These are phyloP conservation scores for Lasiodiplodia hormozganensis DNA, from an alignment of 2,329 filamentous ascomycete genomes.

Conservation along the genomic window DNA sequence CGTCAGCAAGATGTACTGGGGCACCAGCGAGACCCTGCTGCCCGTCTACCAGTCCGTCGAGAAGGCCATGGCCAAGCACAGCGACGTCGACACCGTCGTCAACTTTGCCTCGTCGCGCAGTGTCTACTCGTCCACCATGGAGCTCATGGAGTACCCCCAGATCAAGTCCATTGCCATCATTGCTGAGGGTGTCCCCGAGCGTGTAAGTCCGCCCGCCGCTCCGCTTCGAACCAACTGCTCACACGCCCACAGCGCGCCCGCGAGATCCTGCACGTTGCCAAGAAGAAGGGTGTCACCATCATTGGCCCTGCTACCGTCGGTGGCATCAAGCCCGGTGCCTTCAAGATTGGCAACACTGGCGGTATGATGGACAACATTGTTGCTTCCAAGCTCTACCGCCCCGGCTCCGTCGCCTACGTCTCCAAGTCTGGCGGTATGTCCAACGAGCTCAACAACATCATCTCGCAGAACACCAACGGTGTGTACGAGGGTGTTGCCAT, in stretches of 20 bases:
- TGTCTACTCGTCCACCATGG: constrained; percentile 98
- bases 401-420: constrained; percentile 97
- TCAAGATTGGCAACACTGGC: constrained; percentile 99
- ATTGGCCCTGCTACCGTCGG: constrained; percentile 98
- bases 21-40: constrained; percentile 97
- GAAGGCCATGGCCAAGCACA: constrained; percentile 96
- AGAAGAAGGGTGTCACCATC: constrained; percentile 99
- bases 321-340: constrained; percentile 98
- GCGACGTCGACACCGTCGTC: constrained; percentile 95
- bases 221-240: background rate
- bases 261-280: constrained; percentile 94
- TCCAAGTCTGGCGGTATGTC: constrained; percentile 99
- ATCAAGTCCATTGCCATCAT: constrained; percentile 99
- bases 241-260: constrained; percentile 75
- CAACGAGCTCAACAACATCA: constrained; percentile 99
- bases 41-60: constrained; percentile 95
- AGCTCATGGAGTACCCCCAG: constrained; percentile 96
- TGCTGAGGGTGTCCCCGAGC: constrained; percentile 97
- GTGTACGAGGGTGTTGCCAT: constrained; percentile 99
- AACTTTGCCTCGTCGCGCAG: constrained; percentile 99
- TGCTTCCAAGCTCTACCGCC: constrained; percentile 99
- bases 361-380: constrained; percentile 99
- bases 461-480: constrained; percentile 94
- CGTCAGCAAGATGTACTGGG: constrained; percentile 99
- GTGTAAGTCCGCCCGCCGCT: constrained; percentile 66